Base-by-base conservation (phyloP, 441 rosid species). In the Aleurites moluccanus region DNA sequence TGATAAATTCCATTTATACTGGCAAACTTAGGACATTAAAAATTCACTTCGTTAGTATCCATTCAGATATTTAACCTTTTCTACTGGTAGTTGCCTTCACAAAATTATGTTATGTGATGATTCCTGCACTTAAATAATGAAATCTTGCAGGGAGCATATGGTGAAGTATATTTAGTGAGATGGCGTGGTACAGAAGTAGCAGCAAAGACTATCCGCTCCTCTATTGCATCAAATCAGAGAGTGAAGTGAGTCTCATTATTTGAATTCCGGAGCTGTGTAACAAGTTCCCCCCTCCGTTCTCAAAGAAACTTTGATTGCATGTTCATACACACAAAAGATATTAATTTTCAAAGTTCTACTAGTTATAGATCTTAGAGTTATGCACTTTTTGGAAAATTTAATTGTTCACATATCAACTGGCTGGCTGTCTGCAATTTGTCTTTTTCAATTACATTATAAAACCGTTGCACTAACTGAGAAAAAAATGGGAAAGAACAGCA, bases 131-230 rank as follows among this genome's bases (percentile, higher is more conserved):
- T 56, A 72, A 64, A 50, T 73, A 16, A 28, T 66, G 42, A 57
- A 72, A 56, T 21, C 25, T 44, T 44, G 55, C 85, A 89, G 93
- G 93, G 91, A 75, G 82, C 90, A 30, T 89, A 78, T 69, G 90
- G 93, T 66, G 93, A 88, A 81, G 79, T 89, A 73, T 89, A 88
- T 79, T 69, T 80, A 49, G 93, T 88, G 69, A 89, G 83, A 71
- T 89, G 91, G 90, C 87, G 89, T 14, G 93, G 89, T 70, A 89
- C 91, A 65, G 88, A 85, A 77, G 81, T 89, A 69, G 91, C 91
- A 9, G 91, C 91, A 61, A 89, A 89, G 80, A 88, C 90, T 28
- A 89, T 88, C 11, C 87, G 88, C 49, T 86, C 91, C 55, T 84
- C 89, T 78, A 88, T 89, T 67, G 90, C 93, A 55, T 85, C 91